Conservation (phyloP, 257 asterid species). For the Solanum etuberosum region DNA sequence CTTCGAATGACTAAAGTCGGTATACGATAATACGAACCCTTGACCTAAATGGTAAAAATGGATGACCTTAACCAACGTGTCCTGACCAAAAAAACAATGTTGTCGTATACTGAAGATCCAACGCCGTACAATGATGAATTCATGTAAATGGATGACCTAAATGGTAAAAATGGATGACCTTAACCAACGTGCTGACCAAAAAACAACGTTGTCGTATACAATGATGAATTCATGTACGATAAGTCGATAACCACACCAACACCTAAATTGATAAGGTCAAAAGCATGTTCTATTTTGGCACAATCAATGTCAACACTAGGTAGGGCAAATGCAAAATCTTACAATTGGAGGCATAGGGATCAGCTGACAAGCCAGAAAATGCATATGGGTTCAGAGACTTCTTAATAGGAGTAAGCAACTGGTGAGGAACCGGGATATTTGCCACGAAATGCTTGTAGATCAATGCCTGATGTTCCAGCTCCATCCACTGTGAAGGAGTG, state of each 20-base stretch:
- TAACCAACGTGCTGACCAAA: neutral
- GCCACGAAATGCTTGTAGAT: slow-evolving; percentile 75
- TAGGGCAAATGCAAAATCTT: slow-evolving; percentile 11
- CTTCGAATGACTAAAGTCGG: neutral
- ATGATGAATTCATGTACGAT: neutral
- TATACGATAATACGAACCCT: neutral
- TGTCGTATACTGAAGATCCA: neutral
- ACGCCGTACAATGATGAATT: neutral
- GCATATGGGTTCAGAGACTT: slow-evolving; percentile 58
- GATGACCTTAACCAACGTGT: neutral
- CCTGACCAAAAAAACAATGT: neutral
- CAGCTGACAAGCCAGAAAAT: slow-evolving; percentile 30
- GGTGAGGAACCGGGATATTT: slow-evolving; percentile 73
- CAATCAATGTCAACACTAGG: neutral
- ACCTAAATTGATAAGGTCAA: neutral
- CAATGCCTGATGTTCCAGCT: slow-evolving; percentile 85
- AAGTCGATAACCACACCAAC: neutral
- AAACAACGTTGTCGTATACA: neutral
- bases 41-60: neutral
- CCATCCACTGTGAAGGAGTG: slow-evolving; percentile 93
- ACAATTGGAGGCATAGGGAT: slow-evolving; percentile 61
- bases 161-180: neutral
- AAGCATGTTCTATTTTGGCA: neutral
- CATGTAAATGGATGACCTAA: neutral
- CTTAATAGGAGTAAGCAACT: slow-evolving; percentile 62